phyloP scores from a whole-genome alignment of 129 eudicot species.

The Lactuca sativa region DNA sequence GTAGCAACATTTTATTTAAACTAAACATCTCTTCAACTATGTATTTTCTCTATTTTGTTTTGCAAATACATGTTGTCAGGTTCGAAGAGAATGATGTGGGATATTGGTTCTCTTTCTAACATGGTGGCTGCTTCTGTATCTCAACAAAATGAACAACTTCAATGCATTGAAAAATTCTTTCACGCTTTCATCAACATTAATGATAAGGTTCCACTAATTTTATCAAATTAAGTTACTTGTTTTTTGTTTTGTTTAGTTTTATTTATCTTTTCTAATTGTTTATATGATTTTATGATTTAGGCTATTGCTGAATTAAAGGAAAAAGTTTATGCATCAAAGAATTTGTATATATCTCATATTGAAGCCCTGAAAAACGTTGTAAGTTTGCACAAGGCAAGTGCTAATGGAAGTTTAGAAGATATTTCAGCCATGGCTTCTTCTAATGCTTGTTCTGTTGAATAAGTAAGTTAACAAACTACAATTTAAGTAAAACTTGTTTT shows the following conservation, averaged over 20 bases:
- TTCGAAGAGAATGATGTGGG: no score
- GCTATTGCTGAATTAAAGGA: constrained; percentile 61
- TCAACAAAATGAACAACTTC: constrained; percentile 70
- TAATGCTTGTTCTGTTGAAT: constrained; percentile 49
- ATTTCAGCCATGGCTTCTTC: constrained; percentile 56
- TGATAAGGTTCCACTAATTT: constrained; percentile 47
- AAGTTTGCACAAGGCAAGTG: constrained; percentile 69
- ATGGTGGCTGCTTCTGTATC: constrained; percentile 53
- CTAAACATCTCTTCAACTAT: no score
- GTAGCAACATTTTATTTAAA: no score
- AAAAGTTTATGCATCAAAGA: constrained; percentile 56
- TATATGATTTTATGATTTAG: constrained; percentile 35
- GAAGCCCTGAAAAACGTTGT: constrained; percentile 89
- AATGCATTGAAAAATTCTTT: constrained; percentile 70
- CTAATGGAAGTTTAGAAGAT: constrained; percentile 84
- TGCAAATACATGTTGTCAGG: no score
- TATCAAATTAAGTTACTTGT: no score
- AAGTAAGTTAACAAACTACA: constrained; percentile 42
- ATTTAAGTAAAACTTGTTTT: not conserved
- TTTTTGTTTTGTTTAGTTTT: not conserved
- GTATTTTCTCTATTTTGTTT: no score
- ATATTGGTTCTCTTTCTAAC: not conserved
- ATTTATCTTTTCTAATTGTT: not conserved
- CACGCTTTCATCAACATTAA: constrained; percentile 59
- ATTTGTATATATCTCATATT: constrained; percentile 66